Evolutionary conservation across 2,329 filamentous ascomycete genomes (phyloP), one percentile per base, ranked within the genome.

Genomic region (Beauveria scarabaeidicola): DNA sequence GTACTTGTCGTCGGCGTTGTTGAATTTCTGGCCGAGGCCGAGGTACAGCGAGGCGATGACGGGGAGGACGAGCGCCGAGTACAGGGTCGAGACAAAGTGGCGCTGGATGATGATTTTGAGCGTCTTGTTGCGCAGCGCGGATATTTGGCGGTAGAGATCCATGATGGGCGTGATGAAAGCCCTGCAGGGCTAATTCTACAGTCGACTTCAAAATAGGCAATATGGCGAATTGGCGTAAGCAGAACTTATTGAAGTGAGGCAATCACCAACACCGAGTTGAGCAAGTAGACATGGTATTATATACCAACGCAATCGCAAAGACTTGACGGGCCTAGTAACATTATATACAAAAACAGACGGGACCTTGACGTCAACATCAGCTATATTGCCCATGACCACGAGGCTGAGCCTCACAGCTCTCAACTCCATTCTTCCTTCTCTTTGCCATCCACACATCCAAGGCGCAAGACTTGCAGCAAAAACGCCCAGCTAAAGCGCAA

Each of bases 11-110:
- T 88, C 85, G 1, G 89, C 85, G 2, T 90, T 81, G 68, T 93
- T 92, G 63, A 95, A 82, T 69, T 90, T 90, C 64, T 88, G 85
- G 7, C 89, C 86, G 70, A 87, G 90, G 48, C 77, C 79, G 38
- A 86, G 74, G 63, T 85, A 84, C 23, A 79, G 73, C 48, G 80
- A 78, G 56, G 85, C 71, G 52, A 79, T 69, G 56, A 86, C 71
- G 13, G 83, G 83, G 2, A 85, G 76, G 21, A 85, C 54, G 60
- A 86, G 75, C 1, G 82, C 79, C 57, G 80, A 79, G 62, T 84
- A 74, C 43, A 78, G 36, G 67, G 83, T 83, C 10, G 78, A 75
- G 19, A 78, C 62, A 17, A 70, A 64, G 69, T 84, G 82, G 5
- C 82, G 81, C 52, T 75, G 64, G 50, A 83, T 65, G 38, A 82